phyloP scores from a whole-genome alignment of 1,139 yeast genomes.

The Taphrina pruni region DNA sequence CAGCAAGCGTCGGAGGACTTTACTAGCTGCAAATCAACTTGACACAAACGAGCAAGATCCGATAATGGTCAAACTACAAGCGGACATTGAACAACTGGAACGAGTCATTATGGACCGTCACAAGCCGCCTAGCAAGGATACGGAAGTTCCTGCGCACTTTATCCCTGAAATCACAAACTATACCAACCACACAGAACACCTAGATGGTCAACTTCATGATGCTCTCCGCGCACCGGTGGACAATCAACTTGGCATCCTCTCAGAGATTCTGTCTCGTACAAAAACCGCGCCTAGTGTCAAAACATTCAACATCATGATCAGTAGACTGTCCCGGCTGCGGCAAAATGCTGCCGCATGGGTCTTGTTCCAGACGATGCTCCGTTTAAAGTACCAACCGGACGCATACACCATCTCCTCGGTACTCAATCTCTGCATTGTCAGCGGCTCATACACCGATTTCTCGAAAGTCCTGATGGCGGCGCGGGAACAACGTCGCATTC shows the following conservation, averaged over 20 bases:
- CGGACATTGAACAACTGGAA: conserved; percentile 6
- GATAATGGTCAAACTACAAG: background rate
- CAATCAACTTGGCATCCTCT: conserved; percentile 19
- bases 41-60: background rate
- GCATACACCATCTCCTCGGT: conserved; percentile 41
- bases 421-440: conserved; percentile 42
- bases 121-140: background rate
- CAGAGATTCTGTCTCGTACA: conserved; percentile 18
- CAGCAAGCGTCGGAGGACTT: conserved; percentile 1
- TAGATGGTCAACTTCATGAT: conserved; percentile 20
- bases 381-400: conserved; percentile 41
- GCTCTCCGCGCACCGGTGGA: conserved; percentile 10
- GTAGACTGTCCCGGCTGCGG: conserved; percentile 41
- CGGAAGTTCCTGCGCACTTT: background rate
- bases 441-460: conserved; percentile 35
- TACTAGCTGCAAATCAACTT: background rate
- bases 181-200: background rate
- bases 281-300: conserved; percentile 41
- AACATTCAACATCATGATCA: conserved; percentile 44
- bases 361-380: conserved; percentile 43
- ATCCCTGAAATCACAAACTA: conserved; percentile 1
- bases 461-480: conserved; percentile 38
- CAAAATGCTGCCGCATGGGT: conserved; percentile 45
- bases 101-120: background rate
- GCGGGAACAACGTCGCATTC: conserved; percentile 28